These are phyloP conservation scores for Saccharomycopsis sp. DNA, from an alignment of 805 yeast species.

Conservation along the genomic window DNA sequence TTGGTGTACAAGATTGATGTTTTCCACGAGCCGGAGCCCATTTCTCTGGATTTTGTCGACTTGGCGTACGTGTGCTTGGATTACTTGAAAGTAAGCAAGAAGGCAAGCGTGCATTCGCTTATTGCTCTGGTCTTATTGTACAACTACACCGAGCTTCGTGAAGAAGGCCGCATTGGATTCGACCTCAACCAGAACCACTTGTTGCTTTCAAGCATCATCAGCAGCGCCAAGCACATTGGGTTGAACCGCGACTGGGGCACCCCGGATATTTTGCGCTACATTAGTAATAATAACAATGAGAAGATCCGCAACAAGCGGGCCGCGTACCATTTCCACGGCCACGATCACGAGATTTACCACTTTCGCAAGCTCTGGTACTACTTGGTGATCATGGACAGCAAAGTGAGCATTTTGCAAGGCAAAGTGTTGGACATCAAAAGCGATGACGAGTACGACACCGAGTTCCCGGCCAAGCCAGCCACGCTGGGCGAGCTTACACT, in stretches of 20 bases:
- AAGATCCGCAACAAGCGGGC: background rate
- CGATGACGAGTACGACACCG: constrained; percentile 15
- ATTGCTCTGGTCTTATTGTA: constrained; percentile 10
- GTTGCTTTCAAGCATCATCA: constrained; percentile 2
- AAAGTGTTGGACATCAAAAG: constrained; percentile 1
- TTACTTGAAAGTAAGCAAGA: constrained; percentile 7
- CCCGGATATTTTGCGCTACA: background rate
- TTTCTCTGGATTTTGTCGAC: constrained; percentile 7
- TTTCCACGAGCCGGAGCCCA: background rate
- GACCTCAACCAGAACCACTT: constrained; percentile 11
- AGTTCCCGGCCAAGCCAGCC: constrained; percentile 11
- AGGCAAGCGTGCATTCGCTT: constrained; percentile 5
- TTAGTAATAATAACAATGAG: background rate
- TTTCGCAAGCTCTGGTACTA: constrained; percentile 16
- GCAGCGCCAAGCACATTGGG: constrained; percentile 9
- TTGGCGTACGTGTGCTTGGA: constrained; percentile 13
- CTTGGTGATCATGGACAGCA: constrained; percentile 8
- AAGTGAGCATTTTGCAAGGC: constrained; percentile 7
- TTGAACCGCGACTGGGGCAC: constrained; percentile 10
- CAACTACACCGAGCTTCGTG: constrained; percentile 10
- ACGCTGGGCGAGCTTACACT: too few species aligned
- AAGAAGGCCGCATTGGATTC: constrained; percentile 16
- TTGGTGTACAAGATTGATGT: background rate
- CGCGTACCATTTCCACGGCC: constrained; percentile 6
- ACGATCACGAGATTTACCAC: constrained; percentile 8